Percentiles rank a stretch among this genome's conserved stretches.
phyloP scores from a whole-genome alignment of 2,329 filamentous ascomycete species.

The Talaromyces rugulosus region DNA sequence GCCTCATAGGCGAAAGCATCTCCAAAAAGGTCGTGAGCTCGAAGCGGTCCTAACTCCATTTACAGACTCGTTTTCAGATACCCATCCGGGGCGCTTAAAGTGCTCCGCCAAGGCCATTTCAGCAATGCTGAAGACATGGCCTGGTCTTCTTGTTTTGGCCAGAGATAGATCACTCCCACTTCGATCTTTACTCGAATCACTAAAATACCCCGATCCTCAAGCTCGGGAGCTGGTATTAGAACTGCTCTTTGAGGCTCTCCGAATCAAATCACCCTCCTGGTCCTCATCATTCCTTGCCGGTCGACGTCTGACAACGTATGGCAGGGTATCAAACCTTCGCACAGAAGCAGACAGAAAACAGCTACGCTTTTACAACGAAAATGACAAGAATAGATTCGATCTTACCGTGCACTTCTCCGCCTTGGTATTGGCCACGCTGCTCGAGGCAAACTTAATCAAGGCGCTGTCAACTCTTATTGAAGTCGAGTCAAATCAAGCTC shows the following conservation, averaged over 20 bases:
- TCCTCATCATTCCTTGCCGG: constrained; percentile 93
- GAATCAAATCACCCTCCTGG: constrained; percentile 93
- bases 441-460: constrained; percentile 71
- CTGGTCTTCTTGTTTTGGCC: constrained; percentile 80
- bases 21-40: constrained; percentile 85
- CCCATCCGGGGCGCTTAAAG: constrained; percentile 64
- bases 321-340: constrained; percentile 82
- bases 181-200: constrained; percentile 68
- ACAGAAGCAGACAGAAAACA: constrained; percentile 52
- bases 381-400: constrained; percentile 62
- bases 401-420: constrained; percentile 93
- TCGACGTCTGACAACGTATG: constrained; percentile 88
- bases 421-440: constrained; percentile 76
- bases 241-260: constrained; percentile 73
- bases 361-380: constrained; percentile 57
- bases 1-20: constrained; percentile 71
- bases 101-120: constrained; percentile 90
- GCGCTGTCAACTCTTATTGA: constrained; percentile 48
- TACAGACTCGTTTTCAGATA: constrained; percentile 67
- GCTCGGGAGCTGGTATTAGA: constrained; percentile 78
- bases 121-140: constrained; percentile 88
- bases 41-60: constrained; percentile 89
- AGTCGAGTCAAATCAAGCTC: constrained; percentile 44
- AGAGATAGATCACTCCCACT: constrained; percentile 86
- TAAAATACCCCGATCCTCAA: constrained; percentile 55